A percentile compares a stretch with the other conserved stretches of the same genome.
Evolutionary conservation across 768 basidiomycete species (phyloP).

Genomic region (Austroboletus eburneus): DNA sequence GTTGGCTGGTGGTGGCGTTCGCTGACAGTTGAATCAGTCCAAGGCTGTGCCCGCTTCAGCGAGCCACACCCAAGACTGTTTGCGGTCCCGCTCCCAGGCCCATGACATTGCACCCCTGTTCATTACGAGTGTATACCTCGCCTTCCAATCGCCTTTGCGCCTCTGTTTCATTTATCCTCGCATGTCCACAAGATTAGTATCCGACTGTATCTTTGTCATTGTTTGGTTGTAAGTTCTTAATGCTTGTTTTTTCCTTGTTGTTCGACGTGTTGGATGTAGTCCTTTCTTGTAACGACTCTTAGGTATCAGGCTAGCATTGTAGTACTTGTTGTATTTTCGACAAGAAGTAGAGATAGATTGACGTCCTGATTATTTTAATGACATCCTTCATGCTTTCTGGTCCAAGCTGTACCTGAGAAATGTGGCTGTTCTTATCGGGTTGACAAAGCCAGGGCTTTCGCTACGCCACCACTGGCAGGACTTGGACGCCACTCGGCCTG

Average conservation of each 20-base stretch:
- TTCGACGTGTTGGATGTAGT: slow-evolving; percentile 6
- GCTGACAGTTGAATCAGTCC: neutral
- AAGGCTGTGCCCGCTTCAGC: neutral
- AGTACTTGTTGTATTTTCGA: slow-evolving; percentile 6
- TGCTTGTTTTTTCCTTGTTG: slow-evolving; percentile 8
- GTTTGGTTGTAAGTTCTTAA: slow-evolving; percentile 8
- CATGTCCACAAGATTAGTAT: slow-evolving; percentile 8
- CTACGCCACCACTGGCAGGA: too few species aligned
- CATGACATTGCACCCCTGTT: neutral
- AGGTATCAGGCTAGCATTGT: slow-evolving; percentile 6
- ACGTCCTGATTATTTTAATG: neutral
- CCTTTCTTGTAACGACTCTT: neutral
- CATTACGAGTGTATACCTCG: neutral
- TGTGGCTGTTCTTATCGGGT: too few species aligned
- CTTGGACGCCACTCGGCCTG: too few species aligned
- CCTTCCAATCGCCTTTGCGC: neutral
- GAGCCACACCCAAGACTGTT: neutral
- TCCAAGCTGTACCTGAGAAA: too few species aligned
- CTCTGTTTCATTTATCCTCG: slow-evolving; percentile 2
- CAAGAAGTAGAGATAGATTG: slow-evolving; percentile 6
- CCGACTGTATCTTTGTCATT: slow-evolving; percentile 18
- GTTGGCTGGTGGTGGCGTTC: neutral
- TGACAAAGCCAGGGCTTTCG: too few species aligned
- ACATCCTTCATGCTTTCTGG: too few species aligned
- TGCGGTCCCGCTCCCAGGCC: neutral